Percentiles rank a stretch among this genome's conserved stretches.
phyloP scores from a whole-genome alignment of 768 basidiomycete genomes.

The Coprinopsis marcescibilis region DNA sequence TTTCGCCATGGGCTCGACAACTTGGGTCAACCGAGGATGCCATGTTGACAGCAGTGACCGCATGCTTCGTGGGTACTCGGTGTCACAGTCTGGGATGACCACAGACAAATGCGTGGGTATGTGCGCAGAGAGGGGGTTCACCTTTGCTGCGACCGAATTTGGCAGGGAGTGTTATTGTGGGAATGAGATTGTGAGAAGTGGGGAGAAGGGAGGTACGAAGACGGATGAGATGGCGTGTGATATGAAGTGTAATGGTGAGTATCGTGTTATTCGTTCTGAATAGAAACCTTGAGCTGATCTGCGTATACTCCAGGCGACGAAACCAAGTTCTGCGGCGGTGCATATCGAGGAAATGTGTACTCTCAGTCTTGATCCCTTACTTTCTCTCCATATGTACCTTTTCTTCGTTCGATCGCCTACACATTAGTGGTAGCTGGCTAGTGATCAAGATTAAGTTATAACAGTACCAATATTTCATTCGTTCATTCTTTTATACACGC shows the following conservation, averaged over 20 bases:
- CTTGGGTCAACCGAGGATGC: too few species aligned
- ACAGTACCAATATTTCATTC: too few species aligned
- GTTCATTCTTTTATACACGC: too few species aligned
- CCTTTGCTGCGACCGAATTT: slow-evolving; percentile 30
- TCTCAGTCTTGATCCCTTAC: not conserved
- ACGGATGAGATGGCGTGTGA: slow-evolving; percentile 21
- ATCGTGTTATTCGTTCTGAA: not conserved
- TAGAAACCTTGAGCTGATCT: not conserved
- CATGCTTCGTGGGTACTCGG: too few species aligned
- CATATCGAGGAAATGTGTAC: slow-evolving; percentile 28
- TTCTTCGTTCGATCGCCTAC: too few species aligned
- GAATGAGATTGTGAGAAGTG: slow-evolving; percentile 15
- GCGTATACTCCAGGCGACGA: slow-evolving; percentile 20
- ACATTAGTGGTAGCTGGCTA: too few species aligned
- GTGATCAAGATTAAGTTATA: too few species aligned
- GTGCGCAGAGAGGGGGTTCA: slow-evolving; percentile 23
- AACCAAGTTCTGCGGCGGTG: slow-evolving; percentile 27
- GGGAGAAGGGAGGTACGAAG: slow-evolving; percentile 16
- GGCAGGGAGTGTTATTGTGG: slow-evolving; percentile 32
- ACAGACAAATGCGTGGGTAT: slow-evolving; percentile 22
- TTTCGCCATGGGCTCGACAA: too few species aligned
- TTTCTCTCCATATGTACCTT: too few species aligned
- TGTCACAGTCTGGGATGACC: slow-evolving; percentile 25
- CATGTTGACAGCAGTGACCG: too few species aligned
- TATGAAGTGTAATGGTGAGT: slow-evolving; percentile 27